Conservation (phyloP, 2,329 filamentous ascomycete genomes). For the Colletotrichum sp. region DNA sequence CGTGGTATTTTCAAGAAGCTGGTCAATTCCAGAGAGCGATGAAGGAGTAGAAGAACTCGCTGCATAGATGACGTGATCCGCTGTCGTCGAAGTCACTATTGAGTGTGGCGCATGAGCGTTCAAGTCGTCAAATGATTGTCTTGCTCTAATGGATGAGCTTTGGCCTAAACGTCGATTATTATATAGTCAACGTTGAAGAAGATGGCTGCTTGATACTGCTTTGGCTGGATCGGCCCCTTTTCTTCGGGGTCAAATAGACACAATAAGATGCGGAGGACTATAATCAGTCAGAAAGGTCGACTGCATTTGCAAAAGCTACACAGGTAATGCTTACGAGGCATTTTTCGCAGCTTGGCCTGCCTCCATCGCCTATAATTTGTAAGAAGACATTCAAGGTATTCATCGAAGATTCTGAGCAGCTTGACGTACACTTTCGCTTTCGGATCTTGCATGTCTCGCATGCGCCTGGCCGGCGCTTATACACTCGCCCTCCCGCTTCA, state of each 20-base stretch:
- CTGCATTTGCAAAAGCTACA: too few relatives aligned
- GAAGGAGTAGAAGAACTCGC: not conserved
- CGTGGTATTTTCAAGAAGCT: not conserved
- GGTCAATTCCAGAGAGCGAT: not conserved
- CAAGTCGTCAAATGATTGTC: not conserved
- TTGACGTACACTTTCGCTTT: not conserved
- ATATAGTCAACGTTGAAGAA: not conserved
- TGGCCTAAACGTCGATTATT: not conserved
- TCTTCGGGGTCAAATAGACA: not conserved
- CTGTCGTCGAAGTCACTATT: not conserved
- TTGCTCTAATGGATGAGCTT: not conserved
- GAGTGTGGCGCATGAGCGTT: too few relatives aligned
- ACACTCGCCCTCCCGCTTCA: not conserved
- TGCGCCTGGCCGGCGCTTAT: constrained; percentile 5
- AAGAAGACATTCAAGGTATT: not conserved
- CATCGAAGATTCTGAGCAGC: not conserved
- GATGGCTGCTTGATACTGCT: not conserved
- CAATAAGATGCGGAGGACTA: not conserved
- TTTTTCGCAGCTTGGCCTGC: constrained; percentile 1
- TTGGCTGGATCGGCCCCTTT: not conserved
- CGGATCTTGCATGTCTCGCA: constrained; percentile 1
- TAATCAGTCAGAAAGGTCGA: not conserved
- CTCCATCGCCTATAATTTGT: not conserved
- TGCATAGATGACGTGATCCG: not conserved
- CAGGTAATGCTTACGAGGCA: not conserved